Base-by-base conservation (phyloP, 805 yeast species). In the Candida sphagnicola region DNA sequence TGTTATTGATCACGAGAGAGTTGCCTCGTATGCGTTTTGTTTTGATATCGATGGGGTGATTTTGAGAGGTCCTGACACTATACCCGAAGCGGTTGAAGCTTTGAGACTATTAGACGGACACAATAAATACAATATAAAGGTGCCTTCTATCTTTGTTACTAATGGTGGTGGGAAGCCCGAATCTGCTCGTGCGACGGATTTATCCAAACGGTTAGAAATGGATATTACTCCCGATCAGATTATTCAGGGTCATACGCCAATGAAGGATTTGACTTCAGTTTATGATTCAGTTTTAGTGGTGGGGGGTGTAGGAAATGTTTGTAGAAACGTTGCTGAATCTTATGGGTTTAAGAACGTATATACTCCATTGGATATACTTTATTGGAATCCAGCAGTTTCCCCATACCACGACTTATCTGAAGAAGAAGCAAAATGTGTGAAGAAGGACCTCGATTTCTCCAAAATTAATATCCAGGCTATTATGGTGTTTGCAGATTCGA, bases 141-240 rank as follows among this genome's bases (percentile, higher is more conserved):
- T 85, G 13, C 95, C 95, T 5, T 85, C 84, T 56, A 82, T 85
- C 42, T 82, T 83, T 56, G 89, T 88, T 45, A 88, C 96, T 42
- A 88, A 88, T 59, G 96, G 96, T 49, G 95, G 96, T 49, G 96
- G 96, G 36, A 78, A 84, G 53, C 82, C 87, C 6, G 96, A 88
- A 59, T 56, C 66, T 40, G 80, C 75, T 8, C 72, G 96, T 49
- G 84, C 91, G 35, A 74, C 72, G 40, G 93, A 86, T 48, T 70
- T 88, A 53, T 68, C 81, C 31, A 69, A 72, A 40, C 66, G 87
- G 47, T 70, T 88, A 45, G 75, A 71, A 15, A 62, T 77, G 28
- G 74, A 74, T 28, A 77, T 88, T 42, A 75, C 82, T 10, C 78
- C 79, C 31, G 87, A 80, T 39, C 96, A 88, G 65, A 84, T 88